Conservation (phyloP, 495 filamentous ascomycete genomes). For the Xylaria venustula region DNA sequence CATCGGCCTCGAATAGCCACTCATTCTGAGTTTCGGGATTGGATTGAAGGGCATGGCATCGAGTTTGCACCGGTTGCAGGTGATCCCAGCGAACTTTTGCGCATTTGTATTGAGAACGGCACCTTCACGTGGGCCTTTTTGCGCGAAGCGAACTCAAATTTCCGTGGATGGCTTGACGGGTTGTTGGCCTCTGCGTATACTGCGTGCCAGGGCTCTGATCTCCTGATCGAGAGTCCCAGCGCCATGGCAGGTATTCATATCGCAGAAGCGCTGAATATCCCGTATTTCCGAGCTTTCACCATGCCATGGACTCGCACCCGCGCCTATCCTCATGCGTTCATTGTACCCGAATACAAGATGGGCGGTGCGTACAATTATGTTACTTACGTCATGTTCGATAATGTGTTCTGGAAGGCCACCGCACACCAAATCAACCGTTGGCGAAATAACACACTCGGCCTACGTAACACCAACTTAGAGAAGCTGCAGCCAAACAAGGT, state of each 20-base stretch:
- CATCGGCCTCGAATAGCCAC: conserved; percentile 88
- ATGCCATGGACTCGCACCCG: conserved; percentile 98
- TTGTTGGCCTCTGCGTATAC: conserved; percentile 80
- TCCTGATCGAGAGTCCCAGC: conserved; percentile 93
- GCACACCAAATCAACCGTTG: conserved; percentile 90
- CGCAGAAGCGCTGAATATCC: conserved; percentile 89
- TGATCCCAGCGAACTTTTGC: conserved; percentile 92
- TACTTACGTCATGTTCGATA: conserved; percentile 96
- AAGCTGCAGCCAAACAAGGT: conserved; percentile 96
- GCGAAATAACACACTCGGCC: conserved; percentile 74
- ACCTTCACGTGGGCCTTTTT: conserved; percentile 96
- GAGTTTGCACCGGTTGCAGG: conserved; percentile 86
- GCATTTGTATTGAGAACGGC: conserved; percentile 92
- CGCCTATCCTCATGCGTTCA: conserved; percentile 95
- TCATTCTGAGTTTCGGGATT: conserved; percentile 82
- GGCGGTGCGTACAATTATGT: conserved; percentile 93
- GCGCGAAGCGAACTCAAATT: conserved; percentile 80
- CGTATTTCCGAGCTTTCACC: conserved; percentile 96
- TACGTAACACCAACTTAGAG: conserved; percentile 79
- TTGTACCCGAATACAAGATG: conserved; percentile 90
- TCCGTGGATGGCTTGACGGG: conserved; percentile 91
- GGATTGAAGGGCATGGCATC: conserved; percentile 89
- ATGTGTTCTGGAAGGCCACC: conserved; percentile 92
- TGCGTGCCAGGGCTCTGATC: conserved; percentile 82
- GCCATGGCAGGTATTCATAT: conserved; percentile 99